Evolutionary conservation across 805 yeast species (phyloP), one percentile per base, ranked within the genome.

Genomic region (Phaffomyces thermotolerans): DNA sequence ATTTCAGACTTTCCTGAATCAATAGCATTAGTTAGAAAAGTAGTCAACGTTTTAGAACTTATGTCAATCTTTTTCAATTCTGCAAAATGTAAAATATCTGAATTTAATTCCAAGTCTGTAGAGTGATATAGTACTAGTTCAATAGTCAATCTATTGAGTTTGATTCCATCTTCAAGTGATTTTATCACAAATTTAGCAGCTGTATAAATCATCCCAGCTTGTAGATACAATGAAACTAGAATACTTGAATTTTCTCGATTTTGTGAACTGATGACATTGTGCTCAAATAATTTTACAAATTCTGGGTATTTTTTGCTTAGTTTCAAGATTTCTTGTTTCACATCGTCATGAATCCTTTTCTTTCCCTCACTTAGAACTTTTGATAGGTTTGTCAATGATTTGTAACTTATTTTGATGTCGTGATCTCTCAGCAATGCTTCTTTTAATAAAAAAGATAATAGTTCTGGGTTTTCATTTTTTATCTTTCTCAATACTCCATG

Each of bases 81-180:
- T 6, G 49, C 44, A 2, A 41, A 12, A 20, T 38, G 41, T 1
- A 51, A 22, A 4, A 51, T 23, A 2, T 36, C 18, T 6, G 47
- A 37, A 3, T 52, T 52, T n/a, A 34, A 23, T 29, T 38, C 29
- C 6, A 49, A 18, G 8, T 45, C 18, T n/a, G 8, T 32, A 4
- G 42, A 36, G 17, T 50, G 50, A 3, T 40, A 39, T 9, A 56
- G 36, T 17, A 50, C 33, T 2, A 52, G 35, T 15, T 56, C 59
- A 8, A 53, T 14, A 2, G 50, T 38, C 8, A 34, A 15, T 1
- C 22, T 31, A 18, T 40, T 35, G 5, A 53, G 17, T 2, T 35
- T 24, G 5, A 30, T 7, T 2, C 38, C 36, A 0, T 34, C 9
- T 13, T 34, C 12, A 1, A 46, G 4, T 5, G 35, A 4, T 9